Percentiles rank a stretch among this genome's conserved stretches.
phyloP scores from a whole-genome alignment of 2,329 filamentous ascomycete genomes.

The Stylonectria norvegica region DNA sequence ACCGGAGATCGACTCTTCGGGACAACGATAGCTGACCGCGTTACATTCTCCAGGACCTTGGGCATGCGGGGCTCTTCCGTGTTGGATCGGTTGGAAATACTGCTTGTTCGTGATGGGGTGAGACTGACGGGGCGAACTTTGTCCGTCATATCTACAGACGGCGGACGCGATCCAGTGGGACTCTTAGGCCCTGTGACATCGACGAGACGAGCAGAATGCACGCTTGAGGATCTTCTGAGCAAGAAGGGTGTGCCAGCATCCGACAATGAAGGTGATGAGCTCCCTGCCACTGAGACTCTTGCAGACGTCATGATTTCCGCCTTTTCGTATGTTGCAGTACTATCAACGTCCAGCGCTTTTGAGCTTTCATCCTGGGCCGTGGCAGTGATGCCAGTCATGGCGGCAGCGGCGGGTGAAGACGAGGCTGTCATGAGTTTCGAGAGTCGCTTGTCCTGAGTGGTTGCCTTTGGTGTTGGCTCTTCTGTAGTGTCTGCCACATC shows the following conservation, averaged over 20 bases:
- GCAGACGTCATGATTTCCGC: constrained; percentile 56
- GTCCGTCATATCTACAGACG: constrained; percentile 45
- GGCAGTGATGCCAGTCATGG: neutral
- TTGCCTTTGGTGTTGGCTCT: constrained; percentile 9
- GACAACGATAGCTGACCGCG: constrained; percentile 18
- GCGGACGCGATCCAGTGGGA: constrained; percentile 46
- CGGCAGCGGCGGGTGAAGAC: constrained; percentile 2
- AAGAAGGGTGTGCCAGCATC: constrained; percentile 42
- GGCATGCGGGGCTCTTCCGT: constrained; percentile 38
- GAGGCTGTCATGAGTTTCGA: constrained; percentile 24
- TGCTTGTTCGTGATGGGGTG: constrained; percentile 38
- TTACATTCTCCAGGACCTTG: constrained; percentile 21
- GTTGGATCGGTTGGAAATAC: constrained; percentile 33
- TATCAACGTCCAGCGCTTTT: constrained; percentile 40
- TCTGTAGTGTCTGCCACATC: constrained; percentile 4
- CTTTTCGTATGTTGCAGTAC: constrained; percentile 51
- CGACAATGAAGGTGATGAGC: constrained; percentile 47
- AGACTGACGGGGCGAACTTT: constrained; percentile 39
- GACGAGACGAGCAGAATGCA: constrained; percentile 56
- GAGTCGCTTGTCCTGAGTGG: constrained; percentile 18
- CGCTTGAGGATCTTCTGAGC: constrained; percentile 42
- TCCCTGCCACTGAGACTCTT: constrained; percentile 52
- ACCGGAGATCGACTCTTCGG: constrained; percentile 31
- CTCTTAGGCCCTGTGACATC: constrained; percentile 53
- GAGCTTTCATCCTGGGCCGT: neutral